Base-by-base conservation (phyloP, 176 grass and related monocot species). In the Dendrocalamus sinicus region DNA sequence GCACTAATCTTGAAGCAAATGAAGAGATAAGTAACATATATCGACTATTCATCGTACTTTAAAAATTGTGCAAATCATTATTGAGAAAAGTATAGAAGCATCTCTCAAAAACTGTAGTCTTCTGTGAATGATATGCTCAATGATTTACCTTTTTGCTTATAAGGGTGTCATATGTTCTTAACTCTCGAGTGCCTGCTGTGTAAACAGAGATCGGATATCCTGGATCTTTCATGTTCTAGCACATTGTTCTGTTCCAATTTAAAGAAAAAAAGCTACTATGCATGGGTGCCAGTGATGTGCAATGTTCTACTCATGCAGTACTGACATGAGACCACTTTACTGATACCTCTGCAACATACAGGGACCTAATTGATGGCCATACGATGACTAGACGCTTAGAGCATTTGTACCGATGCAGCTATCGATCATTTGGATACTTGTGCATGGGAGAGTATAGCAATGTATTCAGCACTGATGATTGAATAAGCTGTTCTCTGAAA, bases 301-400 rank as follows among this genome's bases (percentile, higher is more conserved):
- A 30, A 28, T 51, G 23, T 51, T 73, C 71, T 51, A 73, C 5
- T 8, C 45, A 30, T 73, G 13, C 8, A 17, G 23, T 73, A 73
- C 24, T 6, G 71, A 51, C 57, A 30, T 30, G 23, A 30, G 13
- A 30, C 71, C 22, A 24, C 8, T 72, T 47, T 73, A 24, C 46
- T 30, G 12, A 17, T 30, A 32, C 62, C 28, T 75, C 4, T 74
- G 47, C 47, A 52, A 74, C 4, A 74, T 74, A 12, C 48, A 35
- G 72, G 23, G 15, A 74, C 72, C 72, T 53, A 53, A 53, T 53
- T 53, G 47, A 53, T 74, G 48, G 48, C 72, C 72, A 74, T 53
- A 53, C 11, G 72, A 53, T 74, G 47, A 53, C 30, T 32, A 20
- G 26, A 74, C 53, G 23, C 47, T 15, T 53, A 24, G 47, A 52